phyloP scores from a whole-genome alignment of 2,329 filamentous ascomycete species.

The Penicillium freii region DNA sequence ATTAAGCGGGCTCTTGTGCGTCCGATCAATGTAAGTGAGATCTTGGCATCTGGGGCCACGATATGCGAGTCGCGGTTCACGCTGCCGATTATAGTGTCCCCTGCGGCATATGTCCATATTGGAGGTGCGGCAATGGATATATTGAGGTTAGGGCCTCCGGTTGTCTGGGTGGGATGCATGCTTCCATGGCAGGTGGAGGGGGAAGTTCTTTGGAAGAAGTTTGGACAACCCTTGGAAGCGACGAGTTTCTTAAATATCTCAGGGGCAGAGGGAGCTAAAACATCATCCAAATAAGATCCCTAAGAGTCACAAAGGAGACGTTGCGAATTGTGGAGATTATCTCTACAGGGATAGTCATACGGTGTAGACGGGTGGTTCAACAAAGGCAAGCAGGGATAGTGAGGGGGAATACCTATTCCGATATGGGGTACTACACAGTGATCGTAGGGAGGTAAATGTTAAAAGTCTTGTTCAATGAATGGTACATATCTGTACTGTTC shows the following conservation, averaged over 20 bases:
- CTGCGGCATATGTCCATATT: constrained; percentile 12
- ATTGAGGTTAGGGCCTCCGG: background rate
- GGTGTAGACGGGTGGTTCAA: background rate
- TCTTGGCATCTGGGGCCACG: constrained; percentile 13
- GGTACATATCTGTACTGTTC: background rate
- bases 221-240: background rate
- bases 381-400: background rate
- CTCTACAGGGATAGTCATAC: background rate
- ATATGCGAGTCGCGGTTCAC: constrained; percentile 10
- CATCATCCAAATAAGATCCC: background rate
- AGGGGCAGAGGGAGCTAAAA: background rate
- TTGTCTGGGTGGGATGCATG: background rate
- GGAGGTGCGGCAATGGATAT: constrained; percentile 16
- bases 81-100: constrained; percentile 21
- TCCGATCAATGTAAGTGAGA: background rate
- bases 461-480: background rate
- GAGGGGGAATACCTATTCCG: background rate
- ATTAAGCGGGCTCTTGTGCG: background rate
- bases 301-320: no score
- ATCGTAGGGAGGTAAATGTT: background rate
- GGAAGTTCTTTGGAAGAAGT: background rate
- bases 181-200: background rate
- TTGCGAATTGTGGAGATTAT: background rate
- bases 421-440: background rate
- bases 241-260: constrained; percentile 1